Evolutionary conservation across 257 asterid species (phyloP).

Genomic region (Ballota nigra): DNA sequence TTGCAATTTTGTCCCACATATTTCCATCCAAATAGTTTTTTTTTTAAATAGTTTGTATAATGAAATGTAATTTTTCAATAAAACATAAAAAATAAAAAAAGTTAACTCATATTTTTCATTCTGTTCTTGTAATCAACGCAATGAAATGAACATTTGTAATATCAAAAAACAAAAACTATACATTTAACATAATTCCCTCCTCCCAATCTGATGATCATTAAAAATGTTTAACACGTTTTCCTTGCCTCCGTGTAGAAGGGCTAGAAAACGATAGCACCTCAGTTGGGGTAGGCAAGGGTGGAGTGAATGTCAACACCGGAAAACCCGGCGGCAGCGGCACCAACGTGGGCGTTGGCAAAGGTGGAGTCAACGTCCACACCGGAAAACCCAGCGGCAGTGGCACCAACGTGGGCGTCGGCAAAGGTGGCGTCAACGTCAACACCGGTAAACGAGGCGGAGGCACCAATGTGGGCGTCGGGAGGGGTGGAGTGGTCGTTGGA

Average conservation of each 20-base stretch:
- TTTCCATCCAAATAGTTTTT: neutral
- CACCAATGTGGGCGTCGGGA: conserved; percentile 48
- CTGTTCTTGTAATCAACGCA: neutral
- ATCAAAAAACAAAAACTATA: too few species aligned
- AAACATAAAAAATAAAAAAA: too few species aligned
- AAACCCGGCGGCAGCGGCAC: conserved; percentile 41
- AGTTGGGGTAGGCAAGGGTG: conserved; percentile 41
- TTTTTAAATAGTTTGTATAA: too few species aligned
- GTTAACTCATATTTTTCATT: too few species aligned
- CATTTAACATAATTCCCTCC: too few species aligned
- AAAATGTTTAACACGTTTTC: neutral
- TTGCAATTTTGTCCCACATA: neutral
- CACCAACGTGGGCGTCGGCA: conserved; percentile 47
- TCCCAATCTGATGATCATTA: too few species aligned
- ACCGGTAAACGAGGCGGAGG: conserved; percentile 35
- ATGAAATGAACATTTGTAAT: too few species aligned
- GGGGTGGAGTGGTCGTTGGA: conserved; percentile 45
- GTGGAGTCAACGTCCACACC: conserved; percentile 45
- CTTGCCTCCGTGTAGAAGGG: conserved; percentile 38
- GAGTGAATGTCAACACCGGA: conserved; percentile 58
- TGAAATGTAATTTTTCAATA: too few species aligned
- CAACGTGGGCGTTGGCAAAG: conserved; percentile 46
- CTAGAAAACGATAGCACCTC: conserved; percentile 42
- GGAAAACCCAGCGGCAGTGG: conserved; percentile 21
- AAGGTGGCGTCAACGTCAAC: conserved; percentile 49